Percentiles rank a stretch among this genome's conserved stretches.
These are phyloP conservation scores for Cyberlindnera americana DNA, from an alignment of 805 yeast genomes.

Conservation along the genomic window DNA sequence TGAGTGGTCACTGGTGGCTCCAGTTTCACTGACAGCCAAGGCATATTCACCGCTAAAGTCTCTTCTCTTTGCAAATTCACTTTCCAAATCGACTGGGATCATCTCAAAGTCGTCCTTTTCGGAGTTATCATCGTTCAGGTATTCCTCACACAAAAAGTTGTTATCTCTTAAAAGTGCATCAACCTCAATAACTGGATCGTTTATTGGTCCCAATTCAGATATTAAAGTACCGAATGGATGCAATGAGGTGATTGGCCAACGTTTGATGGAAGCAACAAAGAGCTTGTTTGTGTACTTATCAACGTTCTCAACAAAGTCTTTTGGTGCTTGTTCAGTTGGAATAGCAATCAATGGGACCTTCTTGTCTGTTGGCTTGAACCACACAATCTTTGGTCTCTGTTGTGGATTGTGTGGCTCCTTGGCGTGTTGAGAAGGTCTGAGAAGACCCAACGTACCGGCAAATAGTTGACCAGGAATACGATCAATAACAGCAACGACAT, in stretches of 20 bases:
- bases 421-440: constrained; percentile 88
- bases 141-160: constrained; percentile 78
- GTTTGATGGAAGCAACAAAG: constrained; percentile 91
- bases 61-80: constrained; percentile 38
- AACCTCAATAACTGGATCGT: constrained; percentile 73
- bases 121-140: constrained; percentile 40
- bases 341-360: constrained; percentile 97
- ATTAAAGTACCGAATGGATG: constrained; percentile 97
- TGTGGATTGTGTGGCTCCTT: constrained; percentile 30
- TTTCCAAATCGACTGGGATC: constrained; percentile 27
- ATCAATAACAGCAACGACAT: constrained; percentile 96
- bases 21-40: constrained; percentile 58
- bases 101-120: constrained; percentile 34
- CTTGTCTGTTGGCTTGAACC: constrained; percentile 99
- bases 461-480: constrained; percentile 96
- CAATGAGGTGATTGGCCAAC: constrained; percentile 98
- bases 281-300: constrained; percentile 75
- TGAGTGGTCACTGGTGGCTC: constrained; percentile 68
- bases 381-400: constrained; percentile 84
- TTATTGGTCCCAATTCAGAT: constrained; percentile 78
- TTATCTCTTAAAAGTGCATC: constrained; percentile 87
- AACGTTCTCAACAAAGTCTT: constrained; percentile 90
- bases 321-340: constrained; percentile 97
- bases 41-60: constrained; percentile 58
- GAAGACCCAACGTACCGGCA: constrained; percentile 88